Percentiles rank a stretch among this genome's conserved stretches.
These are phyloP conservation scores for Trypanosoma caninum DNA, from an alignment of 208 protist genomes.

Conservation along the genomic window DNA sequence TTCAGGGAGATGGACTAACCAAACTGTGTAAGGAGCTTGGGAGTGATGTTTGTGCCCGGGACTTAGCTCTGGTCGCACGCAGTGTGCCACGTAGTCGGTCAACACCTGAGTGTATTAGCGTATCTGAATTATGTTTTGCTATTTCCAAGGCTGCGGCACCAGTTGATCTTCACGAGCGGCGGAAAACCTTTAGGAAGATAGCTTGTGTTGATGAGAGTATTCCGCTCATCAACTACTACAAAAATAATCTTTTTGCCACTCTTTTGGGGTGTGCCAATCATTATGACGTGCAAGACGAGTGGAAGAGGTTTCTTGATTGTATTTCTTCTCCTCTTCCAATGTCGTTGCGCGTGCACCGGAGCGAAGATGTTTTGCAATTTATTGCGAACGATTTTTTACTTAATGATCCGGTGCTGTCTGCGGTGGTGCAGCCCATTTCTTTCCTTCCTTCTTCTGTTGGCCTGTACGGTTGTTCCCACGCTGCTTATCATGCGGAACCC, in stretches of 20 bases:
- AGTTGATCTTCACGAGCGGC: slow-evolving; percentile 61
- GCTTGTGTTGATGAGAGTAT: slow-evolving; percentile 49
- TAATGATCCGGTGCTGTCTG: slow-evolving; percentile 22
- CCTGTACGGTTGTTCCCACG: slow-evolving; percentile 75
- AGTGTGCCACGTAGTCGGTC: slow-evolving; percentile 80
- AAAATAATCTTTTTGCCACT: slow-evolving; percentile 52
- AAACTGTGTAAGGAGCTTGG: slow-evolving; percentile 50
- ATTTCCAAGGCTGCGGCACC: slow-evolving; percentile 60
- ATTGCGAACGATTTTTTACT: slow-evolving; percentile 44
- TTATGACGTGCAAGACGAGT: slow-evolving; percentile 40
- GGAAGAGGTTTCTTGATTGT: slow-evolving; percentile 50
- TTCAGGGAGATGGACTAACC: slow-evolving; percentile 53
- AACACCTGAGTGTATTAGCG: slow-evolving; percentile 51
- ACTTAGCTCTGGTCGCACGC: slow-evolving; percentile 61
- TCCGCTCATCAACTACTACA: slow-evolving; percentile 79
- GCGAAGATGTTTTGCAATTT: slow-evolving; percentile 40
- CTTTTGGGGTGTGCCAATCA: slow-evolving; percentile 24
- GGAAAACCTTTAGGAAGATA: slow-evolving; percentile 37
- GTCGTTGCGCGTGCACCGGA: slow-evolving; percentile 80
- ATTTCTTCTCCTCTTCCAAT: slow-evolving; percentile 77
- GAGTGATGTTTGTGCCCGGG: slow-evolving; percentile 38
- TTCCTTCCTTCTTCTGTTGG: slow-evolving; percentile 26
- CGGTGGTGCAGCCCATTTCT: slow-evolving; percentile 37
- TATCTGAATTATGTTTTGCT: slow-evolving; percentile 86
- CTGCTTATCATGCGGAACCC: slow-evolving; percentile 67